Conservation (phyloP, 2,329 filamentous ascomycete species). For the Neonectria ditissima region DNA sequence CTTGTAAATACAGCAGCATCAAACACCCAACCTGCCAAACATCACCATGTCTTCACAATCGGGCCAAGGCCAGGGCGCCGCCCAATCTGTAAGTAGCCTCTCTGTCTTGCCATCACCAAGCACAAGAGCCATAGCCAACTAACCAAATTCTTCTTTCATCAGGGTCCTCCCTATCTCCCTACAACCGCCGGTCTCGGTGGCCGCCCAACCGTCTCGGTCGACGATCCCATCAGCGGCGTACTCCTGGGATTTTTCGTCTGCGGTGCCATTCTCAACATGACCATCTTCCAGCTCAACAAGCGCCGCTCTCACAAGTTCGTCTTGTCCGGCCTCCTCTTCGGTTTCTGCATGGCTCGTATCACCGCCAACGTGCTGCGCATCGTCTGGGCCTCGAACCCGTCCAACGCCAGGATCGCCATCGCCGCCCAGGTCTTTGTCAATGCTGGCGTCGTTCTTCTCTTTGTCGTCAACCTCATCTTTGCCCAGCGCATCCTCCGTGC, state of each 20-base stretch:
- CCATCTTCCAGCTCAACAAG: conserved; percentile 64
- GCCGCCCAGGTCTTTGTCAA: conserved; percentile 78
- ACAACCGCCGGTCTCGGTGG: conserved; percentile 66
- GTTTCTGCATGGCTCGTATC: conserved; percentile 68
- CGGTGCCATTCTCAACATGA: conserved; percentile 68
- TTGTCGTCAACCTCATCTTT: conserved; percentile 82
- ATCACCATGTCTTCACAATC: conserved; percentile 35
- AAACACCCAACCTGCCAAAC: neutral
- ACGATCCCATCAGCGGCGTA: conserved; percentile 73
- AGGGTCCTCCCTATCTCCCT: conserved; percentile 55
- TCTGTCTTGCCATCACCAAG: neutral
- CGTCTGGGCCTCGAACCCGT: conserved; percentile 61
- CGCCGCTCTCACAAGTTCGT: conserved; percentile 68
- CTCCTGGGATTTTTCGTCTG: conserved; percentile 69
- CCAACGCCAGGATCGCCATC: conserved; percentile 58
- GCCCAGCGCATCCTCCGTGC: conserved; percentile 80
- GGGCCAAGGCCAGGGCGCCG: conserved; percentile 13
- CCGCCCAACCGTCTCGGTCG: conserved; percentile 66
- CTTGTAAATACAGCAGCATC: neutral
- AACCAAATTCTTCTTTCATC: conserved; percentile 14
- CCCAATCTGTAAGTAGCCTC: conserved; percentile 27
- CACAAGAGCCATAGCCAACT: neutral
- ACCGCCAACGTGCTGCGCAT: conserved; percentile 64
- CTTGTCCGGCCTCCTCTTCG: conserved; percentile 68
- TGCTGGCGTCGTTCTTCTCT: conserved; percentile 80